Evolutionary conservation across 2,329 filamentous ascomycete genomes (phyloP), one percentile per base, ranked within the genome.

Genomic region (Penicillium freii): DNA sequence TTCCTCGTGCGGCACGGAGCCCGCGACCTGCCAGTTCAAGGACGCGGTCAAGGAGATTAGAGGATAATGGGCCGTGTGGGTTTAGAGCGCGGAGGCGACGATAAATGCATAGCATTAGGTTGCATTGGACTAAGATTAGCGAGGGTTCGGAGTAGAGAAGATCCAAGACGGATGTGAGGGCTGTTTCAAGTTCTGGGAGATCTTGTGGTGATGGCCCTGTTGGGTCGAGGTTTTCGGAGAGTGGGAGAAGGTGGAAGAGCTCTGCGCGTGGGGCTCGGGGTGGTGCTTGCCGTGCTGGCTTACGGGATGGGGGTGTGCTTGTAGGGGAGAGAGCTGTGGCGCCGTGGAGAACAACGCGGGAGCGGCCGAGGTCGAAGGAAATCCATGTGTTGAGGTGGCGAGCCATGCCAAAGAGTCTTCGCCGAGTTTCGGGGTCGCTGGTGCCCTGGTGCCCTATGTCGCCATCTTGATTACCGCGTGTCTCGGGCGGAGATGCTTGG

Each of bases 331-430:
- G 49, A 9, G 36, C 29, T 0, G 77, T 77, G 10, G 79, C 77
- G 19, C 78, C 78, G 34, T 78, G 77, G 0, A 84, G 72, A 59
- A 76, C 58, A 17, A 84, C 80, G 10, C 81, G 75, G 0, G 82
- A 82, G 0, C 81, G 77, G 1, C 83, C 83, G 52, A 84, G 78
- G 54, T 86, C 83, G 60, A 84, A 85, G 0, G 82, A 84, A 27
- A 81, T 80, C 82, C 83, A 85, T 13, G 80, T 81, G 61, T 85
- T 85, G 8, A 86, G 75, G 61, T 85, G 82, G 10, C 82, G 80
- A 0, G 82, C 79, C 40, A 85, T 77, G 51, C 80, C 77, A 64
- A 82, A 70, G 4, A 83, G 66, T 1, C 80, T 70, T 13, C 75
- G 72, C 11, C 75, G 73, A 9, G 73, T 69, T 31, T 82, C 80